These are phyloP conservation scores for Scutellaria barbata DNA, from an alignment of 257 asterid species.

Conservation along the genomic window DNA sequence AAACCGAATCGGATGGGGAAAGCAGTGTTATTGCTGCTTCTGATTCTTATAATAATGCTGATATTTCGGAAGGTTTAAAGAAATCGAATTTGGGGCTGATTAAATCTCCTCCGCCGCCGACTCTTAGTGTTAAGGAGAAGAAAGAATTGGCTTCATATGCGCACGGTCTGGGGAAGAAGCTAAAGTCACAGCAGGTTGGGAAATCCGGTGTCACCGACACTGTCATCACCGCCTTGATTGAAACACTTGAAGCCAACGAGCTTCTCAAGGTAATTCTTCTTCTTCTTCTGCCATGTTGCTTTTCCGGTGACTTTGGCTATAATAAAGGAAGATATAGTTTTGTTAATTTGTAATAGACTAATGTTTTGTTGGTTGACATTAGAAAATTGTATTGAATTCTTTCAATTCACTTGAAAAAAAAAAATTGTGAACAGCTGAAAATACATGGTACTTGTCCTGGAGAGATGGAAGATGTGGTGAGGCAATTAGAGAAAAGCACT, in stretches of 20 bases:
- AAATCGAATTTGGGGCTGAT: conserved; percentile 29
- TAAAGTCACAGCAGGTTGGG: conserved; percentile 89
- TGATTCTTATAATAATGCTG: neutral
- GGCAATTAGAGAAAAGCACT: conserved; percentile 68
- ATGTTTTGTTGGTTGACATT: neutral
- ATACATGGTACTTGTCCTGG: conserved; percentile 79
- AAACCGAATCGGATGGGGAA: conserved; percentile 35
- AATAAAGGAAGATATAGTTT: neutral
- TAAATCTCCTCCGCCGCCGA: conserved; percentile 49
- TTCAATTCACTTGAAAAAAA: neutral
- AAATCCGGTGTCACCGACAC: conserved; percentile 85
- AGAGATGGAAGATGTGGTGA: conserved; percentile 74
- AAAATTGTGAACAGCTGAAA: conserved; percentile 58
- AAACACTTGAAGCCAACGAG: conserved; percentile 92
- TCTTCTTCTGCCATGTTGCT: too few relatives aligned
- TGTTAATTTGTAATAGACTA: neutral
- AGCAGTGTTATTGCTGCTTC: neutral
- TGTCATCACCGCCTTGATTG: conserved; percentile 69
- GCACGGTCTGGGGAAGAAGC: conserved; percentile 84
- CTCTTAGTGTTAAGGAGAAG: conserved; percentile 76
- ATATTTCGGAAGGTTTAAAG: conserved; percentile 30
- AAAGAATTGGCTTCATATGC: conserved; percentile 85
- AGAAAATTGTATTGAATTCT: neutral
- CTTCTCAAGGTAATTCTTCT: conserved; percentile 75
- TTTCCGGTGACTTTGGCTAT: neutral